Base-by-base conservation (phyloP, 352 stramenopile species). In the Pythium folliculosum region DNA sequence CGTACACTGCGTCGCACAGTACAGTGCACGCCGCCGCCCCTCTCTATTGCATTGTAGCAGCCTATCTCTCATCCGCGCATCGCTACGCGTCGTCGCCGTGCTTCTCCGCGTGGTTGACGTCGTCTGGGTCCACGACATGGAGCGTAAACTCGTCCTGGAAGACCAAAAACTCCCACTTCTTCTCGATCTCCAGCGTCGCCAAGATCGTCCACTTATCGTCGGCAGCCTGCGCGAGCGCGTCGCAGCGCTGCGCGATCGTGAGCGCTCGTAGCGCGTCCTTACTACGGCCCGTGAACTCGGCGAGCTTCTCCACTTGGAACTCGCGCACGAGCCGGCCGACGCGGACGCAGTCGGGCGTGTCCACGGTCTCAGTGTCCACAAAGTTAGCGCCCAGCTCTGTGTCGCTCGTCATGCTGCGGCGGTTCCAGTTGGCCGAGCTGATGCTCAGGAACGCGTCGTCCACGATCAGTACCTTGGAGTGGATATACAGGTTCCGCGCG, bases 381-480 rank as follows among this genome's bases (percentile, higher is more conserved):
- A 89, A 50, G 37, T 86, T 85, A 0, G 78, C 81, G 3, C 71
- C 77, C 14, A 89, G 72, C 67, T 91, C 81, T 45, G 73, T 80
- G 73, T 89, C 83, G 3, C 65, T 80, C 10, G 79, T 90, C 78
- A 89, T 89, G 55, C 81, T 86, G 49, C 81, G 78, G 3, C 77
- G 72, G 56, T 91, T 90, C 83, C 81, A 91, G 68, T 91, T 91
- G 27, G 73, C 72, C 2, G 81, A 91, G 16, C 78, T 76, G 16
- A 86, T 40, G 1, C 77, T 84, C 1, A 91, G 23, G 60, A 83
- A 89, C 19, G 90, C 83, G 60, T 89, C 83, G 62, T 91, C 83
- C 38, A 87, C 74, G 60, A 90, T 52, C 50, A 88, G 67, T 4
- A 80, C 57, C 53, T 89, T 89, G 21, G 65, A 82, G 64, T 89